Evolutionary conservation across 164 flowering plant genomes (phyloP), one percentile per base, ranked within the genome.

Genomic region (Litsea cubeba): DNA sequence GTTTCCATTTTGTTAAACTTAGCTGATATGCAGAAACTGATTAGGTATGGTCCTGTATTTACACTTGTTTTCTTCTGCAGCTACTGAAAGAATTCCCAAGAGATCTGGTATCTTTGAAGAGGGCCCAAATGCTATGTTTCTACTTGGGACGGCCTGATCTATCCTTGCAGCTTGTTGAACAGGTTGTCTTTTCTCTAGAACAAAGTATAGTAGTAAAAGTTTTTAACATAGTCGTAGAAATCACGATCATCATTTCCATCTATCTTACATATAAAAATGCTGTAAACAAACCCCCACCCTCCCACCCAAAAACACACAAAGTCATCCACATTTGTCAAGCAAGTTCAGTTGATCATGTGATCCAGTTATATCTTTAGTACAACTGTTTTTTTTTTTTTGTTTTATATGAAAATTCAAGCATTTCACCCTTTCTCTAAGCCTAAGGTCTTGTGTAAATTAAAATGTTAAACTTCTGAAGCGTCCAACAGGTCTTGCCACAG

Each of bases 61-160:
- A 14, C 46, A 24, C 18, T 18, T 20, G n/a, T 68, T 68, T 68
- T 15, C 11, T 77, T 76, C 71, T 79, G 78, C 89, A 95, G 97
- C 83, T 88, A 17, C 72, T 93, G 50, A 83, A 81, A 71, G 85
- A 85, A 54, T 92, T 87, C 75, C 97, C 98, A 10, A 90, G 78
- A 82, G 97, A 94, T 85, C 81, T 94, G 76, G 86, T 73, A 65
- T 88, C 97, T 74, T 69, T 92, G 81, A 92, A 94, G 79, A 86
- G 97, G 82, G 94, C 87, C 72, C 97, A 92, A 78, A 40, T 86
- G 12, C 70, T 91, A 46, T 88, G 94, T 85, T 92, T 95, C 82
- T 92, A 89, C 86, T 87, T 83, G 89, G 98, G 90, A 63, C 84
- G 87, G 25, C 90, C 93, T 65, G 93, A 90, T 84, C 72, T 85